These are phyloP conservation scores for Schizosaccharomyces japonicus DNA, from an alignment of 805 yeast genomes.

Conservation along the genomic window DNA sequence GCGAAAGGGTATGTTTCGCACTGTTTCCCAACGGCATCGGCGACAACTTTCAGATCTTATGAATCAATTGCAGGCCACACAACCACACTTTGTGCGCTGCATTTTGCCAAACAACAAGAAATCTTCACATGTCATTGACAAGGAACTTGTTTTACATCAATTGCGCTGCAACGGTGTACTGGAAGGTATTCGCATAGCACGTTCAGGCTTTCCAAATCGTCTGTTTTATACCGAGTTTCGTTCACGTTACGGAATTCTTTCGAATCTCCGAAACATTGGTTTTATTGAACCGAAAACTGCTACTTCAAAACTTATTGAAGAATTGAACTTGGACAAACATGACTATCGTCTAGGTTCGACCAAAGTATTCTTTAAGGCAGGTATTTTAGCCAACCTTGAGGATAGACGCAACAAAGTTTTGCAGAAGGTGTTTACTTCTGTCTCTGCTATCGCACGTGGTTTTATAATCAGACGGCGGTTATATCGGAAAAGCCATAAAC, in stretches of 20 bases:
- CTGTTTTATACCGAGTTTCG: conserved; percentile 62
- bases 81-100: conserved; percentile 93
- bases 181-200: conserved; percentile 90
- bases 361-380: conserved; percentile 52
- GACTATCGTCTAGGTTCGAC: conserved; percentile 45
- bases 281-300: conserved; percentile 33
- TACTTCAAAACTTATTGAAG: conserved; percentile 40
- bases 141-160: conserved; percentile 59
- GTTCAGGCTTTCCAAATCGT: conserved; percentile 92
- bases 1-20: conserved; percentile 27
- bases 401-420: conserved; percentile 10
- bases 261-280: neutral
- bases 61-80: conserved; percentile 51
- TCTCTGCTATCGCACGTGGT: neutral
- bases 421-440: neutral
- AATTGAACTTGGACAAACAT: conserved; percentile 35
- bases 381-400: conserved; percentile 57
- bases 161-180: conserved; percentile 89
- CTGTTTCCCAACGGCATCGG: conserved; percentile 72
- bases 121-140: conserved; percentile 46
- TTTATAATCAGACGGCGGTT: neutral
- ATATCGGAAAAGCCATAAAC: conserved; percentile 16
- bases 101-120: conserved; percentile 71
- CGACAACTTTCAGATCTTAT: conserved; percentile 55
- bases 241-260: conserved; percentile 43